phyloP scores from a whole-genome alignment of 495 filamentous ascomycete species.

The Aspergillus avenaceus region DNA sequence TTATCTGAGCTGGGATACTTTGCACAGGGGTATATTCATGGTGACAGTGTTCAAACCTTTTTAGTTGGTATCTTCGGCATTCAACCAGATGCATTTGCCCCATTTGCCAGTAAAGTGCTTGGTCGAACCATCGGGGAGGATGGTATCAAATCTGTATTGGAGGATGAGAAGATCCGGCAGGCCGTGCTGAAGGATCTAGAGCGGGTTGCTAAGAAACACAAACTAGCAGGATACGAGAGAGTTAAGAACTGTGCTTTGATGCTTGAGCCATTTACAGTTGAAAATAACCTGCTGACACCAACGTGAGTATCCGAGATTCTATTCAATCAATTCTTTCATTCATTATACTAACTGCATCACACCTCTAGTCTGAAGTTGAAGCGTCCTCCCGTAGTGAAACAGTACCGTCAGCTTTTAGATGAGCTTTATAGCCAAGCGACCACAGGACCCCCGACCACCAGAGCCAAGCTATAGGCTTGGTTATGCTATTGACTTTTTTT shows the following conservation, averaged over 20 bases:
- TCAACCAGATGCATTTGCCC: conserved; percentile 73
- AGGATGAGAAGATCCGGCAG: conserved; percentile 63
- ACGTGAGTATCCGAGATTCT: conserved; percentile 77
- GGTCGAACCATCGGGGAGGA: conserved; percentile 56
- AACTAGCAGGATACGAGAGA: conserved; percentile 85
- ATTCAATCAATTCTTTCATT: neutral
- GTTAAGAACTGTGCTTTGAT: conserved; percentile 71
- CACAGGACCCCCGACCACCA: conserved; percentile 51
- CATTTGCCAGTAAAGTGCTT: conserved; percentile 71
- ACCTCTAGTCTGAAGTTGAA: conserved; percentile 81
- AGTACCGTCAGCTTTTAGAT: conserved; percentile 70
- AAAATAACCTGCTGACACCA: conserved; percentile 91
- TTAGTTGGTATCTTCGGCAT: conserved; percentile 87
- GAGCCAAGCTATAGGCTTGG: conserved; percentile 40
- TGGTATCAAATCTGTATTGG: conserved; percentile 60
- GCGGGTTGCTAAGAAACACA: conserved; percentile 72
- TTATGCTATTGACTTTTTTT: conserved; percentile 1
- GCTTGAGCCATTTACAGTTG: conserved; percentile 87
- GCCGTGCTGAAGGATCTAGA: conserved; percentile 79
- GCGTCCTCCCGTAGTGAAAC: conserved; percentile 79
- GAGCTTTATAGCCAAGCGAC: conserved; percentile 72
- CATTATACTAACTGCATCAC: conserved; percentile 28
- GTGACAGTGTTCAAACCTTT: conserved; percentile 77
- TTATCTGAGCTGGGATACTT: conserved; percentile 74
- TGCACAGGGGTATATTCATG: conserved; percentile 82